These are phyloP conservation scores for Phytophthora boehmeriae DNA, from an alignment of 352 stramenopile species.

Conservation along the genomic window DNA sequence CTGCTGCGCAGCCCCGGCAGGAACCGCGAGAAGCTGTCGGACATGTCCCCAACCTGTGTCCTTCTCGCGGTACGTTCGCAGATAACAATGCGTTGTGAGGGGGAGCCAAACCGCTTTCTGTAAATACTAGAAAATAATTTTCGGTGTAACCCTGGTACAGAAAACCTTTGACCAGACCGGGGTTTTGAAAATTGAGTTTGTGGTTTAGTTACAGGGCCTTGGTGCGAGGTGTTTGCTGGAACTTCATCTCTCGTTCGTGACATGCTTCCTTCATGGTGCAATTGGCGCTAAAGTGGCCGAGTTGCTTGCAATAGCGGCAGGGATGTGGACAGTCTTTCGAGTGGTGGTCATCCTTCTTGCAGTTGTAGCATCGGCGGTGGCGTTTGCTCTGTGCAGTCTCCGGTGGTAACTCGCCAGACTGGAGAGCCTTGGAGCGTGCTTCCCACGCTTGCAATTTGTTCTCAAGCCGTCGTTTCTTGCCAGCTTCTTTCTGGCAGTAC, in stretches of 20 bases:
- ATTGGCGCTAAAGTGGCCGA: conserved; percentile 73
- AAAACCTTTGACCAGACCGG: no score
- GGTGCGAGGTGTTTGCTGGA: conserved; percentile 57
- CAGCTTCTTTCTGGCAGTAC: conserved; percentile 77
- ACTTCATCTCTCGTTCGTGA: conserved; percentile 56
- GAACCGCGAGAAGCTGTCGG: conserved; percentile 76
- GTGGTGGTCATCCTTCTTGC: conserved; percentile 80
- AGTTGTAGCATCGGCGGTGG: conserved; percentile 85
- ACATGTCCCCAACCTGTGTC: no score
- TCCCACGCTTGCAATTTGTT: conserved; percentile 69
- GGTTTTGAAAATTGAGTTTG: no score
- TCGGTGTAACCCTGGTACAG: no score
- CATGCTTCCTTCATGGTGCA: conserved; percentile 72
- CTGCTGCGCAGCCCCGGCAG: conserved; percentile 74
- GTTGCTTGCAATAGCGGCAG: conserved; percentile 82
- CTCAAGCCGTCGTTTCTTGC: conserved; percentile 75
- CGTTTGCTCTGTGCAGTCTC: conserved; percentile 43
- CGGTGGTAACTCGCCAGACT: conserved; percentile 42
- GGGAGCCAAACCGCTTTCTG: conserved; percentile 9
- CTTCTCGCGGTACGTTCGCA: conserved; percentile 23
- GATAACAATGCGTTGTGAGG: conserved; percentile 13
- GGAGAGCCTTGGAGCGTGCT: conserved; percentile 50
- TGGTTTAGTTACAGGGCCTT: conserved; percentile 55
- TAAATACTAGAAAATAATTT: no score
- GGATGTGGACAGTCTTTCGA: conserved; percentile 74